phyloP scores from a whole-genome alignment of 2,329 filamentous ascomycete genomes.

The Alternaria dauci region DNA sequence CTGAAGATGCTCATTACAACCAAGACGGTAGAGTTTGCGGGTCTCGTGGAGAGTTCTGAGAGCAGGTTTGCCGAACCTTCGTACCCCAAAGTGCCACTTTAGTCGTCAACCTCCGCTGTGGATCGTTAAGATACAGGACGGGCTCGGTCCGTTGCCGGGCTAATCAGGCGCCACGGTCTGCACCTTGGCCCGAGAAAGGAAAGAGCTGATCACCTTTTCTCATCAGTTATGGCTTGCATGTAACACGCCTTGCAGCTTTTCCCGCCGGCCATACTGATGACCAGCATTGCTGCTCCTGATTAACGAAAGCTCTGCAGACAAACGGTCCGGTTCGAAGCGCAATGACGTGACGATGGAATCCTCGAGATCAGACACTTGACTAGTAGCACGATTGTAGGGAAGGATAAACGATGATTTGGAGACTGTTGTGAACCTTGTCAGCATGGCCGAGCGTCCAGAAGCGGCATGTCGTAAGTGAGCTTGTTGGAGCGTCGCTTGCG shows the following conservation, averaged over 20 bases:
- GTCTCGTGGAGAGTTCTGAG: background rate
- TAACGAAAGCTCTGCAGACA: background rate
- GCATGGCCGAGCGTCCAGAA: background rate
- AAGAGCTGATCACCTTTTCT: background rate
- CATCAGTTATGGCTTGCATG: background rate
- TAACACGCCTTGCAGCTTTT: background rate
- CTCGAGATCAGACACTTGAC: background rate
- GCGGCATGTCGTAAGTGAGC: background rate
- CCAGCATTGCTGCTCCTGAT: background rate
- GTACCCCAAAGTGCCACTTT: background rate
- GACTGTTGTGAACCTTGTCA: conserved; percentile 3
- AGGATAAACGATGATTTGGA: background rate
- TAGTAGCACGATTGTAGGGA: background rate
- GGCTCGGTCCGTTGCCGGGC: conserved; percentile 19
- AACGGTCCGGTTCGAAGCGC: background rate
- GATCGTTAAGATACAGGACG: background rate
- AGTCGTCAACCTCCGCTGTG: background rate
- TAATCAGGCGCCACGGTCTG: conserved; percentile 1
- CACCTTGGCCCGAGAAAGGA: background rate
- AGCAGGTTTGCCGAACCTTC: background rate
- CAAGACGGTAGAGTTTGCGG: background rate
- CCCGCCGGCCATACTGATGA: background rate
- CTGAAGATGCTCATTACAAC: background rate
- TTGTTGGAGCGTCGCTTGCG: background rate
- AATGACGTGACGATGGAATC: background rate